Base-by-base conservation (phyloP, 2,329 filamentous ascomycete genomes). In the Ascosphaera apis region DNA sequence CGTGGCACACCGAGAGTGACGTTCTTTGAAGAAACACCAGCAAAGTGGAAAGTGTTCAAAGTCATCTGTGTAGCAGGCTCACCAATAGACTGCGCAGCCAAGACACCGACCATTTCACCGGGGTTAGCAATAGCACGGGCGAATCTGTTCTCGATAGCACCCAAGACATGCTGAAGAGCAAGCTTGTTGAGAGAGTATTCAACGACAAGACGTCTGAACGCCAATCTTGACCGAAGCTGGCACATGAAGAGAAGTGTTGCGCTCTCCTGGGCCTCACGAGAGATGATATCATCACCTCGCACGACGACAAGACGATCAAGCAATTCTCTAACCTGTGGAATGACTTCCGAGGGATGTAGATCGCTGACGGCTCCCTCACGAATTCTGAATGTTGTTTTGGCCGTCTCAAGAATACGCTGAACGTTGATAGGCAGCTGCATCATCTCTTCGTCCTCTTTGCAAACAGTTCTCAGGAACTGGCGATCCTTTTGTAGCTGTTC, bases 61-160 rank as follows among this genome's bases (percentile, higher is more conserved):
- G 88, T 98, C 88, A 98, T 98, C 65, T 98, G 88, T 1, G 88
- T 98, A 15, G 88, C 91, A 30, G 88, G 88, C 57, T 98, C 88
- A 62, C 88, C 88, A 53, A 98, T 98, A 21, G 88, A 98, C 60
- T 98, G 88, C 4, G 91, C 88, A 43, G 88, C 88, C 49, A 98
- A 63, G 15, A 98, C 88, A 61, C 88, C 88, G 38, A 98, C 88
- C 88, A 98, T 98, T 54, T 98, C 91, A 52, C 91, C 88, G 34
- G 88, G 86, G 47, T 74, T 81, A 41, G 92, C 84, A 46, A 79
- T 72, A 33, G 86, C 72, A 48, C 78, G 76, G 25, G 79, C 71
- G 68, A 91, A 98, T 41, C 83, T 72, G 50, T 71, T 83, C 58
- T 91, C 80, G 30, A 98, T 64, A 47, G 92, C 84, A 44, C 88